phyloP scores from a whole-genome alignment of 2,329 filamentous ascomycete species.

The Nakataea oryzae region DNA sequence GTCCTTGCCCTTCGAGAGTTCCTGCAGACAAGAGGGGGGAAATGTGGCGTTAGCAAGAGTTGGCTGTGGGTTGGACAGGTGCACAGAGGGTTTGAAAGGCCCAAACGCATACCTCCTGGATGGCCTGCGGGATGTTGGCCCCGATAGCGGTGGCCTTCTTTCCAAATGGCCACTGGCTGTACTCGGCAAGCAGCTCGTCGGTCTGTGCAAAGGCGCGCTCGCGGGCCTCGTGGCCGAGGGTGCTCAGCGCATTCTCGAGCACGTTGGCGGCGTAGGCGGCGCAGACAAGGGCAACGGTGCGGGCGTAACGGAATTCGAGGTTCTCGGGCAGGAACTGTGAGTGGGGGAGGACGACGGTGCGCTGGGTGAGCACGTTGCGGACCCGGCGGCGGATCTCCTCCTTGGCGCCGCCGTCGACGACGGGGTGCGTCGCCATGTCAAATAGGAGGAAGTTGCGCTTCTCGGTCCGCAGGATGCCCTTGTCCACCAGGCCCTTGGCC shows the following conservation, averaged over 20 bases:
- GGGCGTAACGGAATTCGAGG: conserved; percentile 85
- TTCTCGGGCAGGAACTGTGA: conserved; percentile 89
- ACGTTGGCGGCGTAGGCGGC: conserved; percentile 97
- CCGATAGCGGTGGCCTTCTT: conserved; percentile 74
- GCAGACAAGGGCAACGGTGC: conserved; percentile 93
- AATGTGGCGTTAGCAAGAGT: conserved; percentile 6
- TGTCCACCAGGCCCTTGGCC: conserved; percentile 95
- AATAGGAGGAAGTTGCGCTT: conserved; percentile 99
- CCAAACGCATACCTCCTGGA: conserved; percentile 53
- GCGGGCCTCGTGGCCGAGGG: conserved; percentile 83
- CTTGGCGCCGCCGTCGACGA: conserved; percentile 92
- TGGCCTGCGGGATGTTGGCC: conserved; percentile 80
- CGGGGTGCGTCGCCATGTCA: conserved; percentile 98
- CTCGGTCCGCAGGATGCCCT: conserved; percentile 95
- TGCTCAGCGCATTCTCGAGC: conserved; percentile 91
- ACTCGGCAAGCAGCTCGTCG: conserved; percentile 89
- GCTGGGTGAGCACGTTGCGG: conserved; percentile 82
- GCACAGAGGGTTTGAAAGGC: background rate
- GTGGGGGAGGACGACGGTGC: conserved; percentile 79
- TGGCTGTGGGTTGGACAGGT: background rate
- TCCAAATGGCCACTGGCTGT: conserved; percentile 95
- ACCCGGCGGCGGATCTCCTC: conserved; percentile 93
- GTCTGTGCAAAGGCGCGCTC: conserved; percentile 95
- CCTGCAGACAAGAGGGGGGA: conserved; percentile 27
- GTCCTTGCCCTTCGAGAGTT: conserved; percentile 78